phyloP scores from a whole-genome alignment of 192 early-diverging fungal genomes.

The Dimargaris cristalligena region DNA sequence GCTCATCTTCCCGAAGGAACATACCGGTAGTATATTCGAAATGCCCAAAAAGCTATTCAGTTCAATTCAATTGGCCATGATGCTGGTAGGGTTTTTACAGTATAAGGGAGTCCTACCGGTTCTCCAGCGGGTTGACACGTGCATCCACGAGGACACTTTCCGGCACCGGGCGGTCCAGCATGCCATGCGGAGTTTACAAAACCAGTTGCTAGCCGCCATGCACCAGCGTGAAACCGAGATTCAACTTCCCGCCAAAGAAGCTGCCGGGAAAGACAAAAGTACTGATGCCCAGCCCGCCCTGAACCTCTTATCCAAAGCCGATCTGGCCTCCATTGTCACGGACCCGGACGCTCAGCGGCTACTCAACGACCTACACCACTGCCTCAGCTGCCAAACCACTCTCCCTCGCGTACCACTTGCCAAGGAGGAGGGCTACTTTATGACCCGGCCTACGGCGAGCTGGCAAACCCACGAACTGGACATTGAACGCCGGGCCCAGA shows the following conservation, averaged over 20 bases:
- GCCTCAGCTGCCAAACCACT: not conserved
- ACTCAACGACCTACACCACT: not conserved
- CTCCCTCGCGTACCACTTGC: not conserved
- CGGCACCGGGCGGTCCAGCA: not conserved
- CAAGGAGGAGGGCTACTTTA: not conserved
- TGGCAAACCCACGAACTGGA: not conserved
- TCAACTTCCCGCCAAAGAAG: not conserved
- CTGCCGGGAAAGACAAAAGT: not conserved
- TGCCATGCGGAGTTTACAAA: not conserved
- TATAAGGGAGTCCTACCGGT: not conserved
- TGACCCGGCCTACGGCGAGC: not conserved
- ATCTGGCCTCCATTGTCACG: too few relatives aligned
- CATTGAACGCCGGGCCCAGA: not conserved
- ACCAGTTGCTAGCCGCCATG: not conserved
- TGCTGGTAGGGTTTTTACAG: constrained; percentile 1
- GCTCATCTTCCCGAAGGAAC: not conserved
- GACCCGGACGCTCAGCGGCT: not conserved
- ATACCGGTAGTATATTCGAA: not conserved
- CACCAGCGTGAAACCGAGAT: not conserved
- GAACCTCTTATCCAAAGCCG: not conserved
- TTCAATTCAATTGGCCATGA: not conserved
- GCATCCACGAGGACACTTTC: not conserved
- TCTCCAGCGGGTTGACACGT: constrained; percentile 1
- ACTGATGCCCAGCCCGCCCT: not conserved
- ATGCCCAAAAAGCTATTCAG: not conserved